Evolutionary conservation across 2,329 filamentous ascomycete species (phyloP).

Genomic region (Alternaria ventricosa): DNA sequence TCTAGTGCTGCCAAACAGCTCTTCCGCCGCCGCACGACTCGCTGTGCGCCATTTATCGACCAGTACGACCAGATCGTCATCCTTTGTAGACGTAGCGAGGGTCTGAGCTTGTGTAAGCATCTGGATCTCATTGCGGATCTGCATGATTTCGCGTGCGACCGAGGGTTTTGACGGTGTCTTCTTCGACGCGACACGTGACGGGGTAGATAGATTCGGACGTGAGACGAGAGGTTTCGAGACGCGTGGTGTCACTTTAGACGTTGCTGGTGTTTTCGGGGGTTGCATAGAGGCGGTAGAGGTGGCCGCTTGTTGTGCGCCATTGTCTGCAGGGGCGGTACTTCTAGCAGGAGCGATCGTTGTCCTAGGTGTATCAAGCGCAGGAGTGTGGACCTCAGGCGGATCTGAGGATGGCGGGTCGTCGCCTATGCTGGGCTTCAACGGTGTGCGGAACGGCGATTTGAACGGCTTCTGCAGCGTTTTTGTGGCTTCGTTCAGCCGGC

Average conservation of each 20-base stretch:
- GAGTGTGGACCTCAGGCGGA: constrained; percentile 20
- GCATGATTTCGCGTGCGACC: constrained; percentile 41
- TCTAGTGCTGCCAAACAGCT: constrained; percentile 67
- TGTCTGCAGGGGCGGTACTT: neutral
- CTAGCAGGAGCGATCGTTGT: neutral
- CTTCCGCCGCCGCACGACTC: constrained; percentile 69
- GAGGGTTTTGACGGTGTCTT: constrained; percentile 30
- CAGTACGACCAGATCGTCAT: constrained; percentile 63
- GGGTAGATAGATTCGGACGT: constrained; percentile 15
- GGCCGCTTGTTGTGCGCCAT: neutral
- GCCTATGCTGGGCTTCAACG: constrained; percentile 36
- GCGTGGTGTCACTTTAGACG: constrained; percentile 4
- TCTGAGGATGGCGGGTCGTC: constrained; percentile 36
- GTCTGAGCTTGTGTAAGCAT: constrained; percentile 51
- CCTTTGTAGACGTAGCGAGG: constrained; percentile 47
- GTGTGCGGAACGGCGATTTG: constrained; percentile 69
- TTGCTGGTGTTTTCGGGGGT: constrained; percentile 5
- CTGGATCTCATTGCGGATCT: constrained; percentile 49
- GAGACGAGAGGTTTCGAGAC: constrained; percentile 20
- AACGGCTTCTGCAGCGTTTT: constrained; percentile 73
- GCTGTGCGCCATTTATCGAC: constrained; percentile 67
- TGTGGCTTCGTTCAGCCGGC: constrained; percentile 64
- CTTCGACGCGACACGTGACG: constrained; percentile 16
- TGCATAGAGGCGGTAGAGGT: neutral
- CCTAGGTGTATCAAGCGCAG: neutral